Base-by-base conservation (phyloP, 345 rosid species). In the Populus simonii region DNA sequence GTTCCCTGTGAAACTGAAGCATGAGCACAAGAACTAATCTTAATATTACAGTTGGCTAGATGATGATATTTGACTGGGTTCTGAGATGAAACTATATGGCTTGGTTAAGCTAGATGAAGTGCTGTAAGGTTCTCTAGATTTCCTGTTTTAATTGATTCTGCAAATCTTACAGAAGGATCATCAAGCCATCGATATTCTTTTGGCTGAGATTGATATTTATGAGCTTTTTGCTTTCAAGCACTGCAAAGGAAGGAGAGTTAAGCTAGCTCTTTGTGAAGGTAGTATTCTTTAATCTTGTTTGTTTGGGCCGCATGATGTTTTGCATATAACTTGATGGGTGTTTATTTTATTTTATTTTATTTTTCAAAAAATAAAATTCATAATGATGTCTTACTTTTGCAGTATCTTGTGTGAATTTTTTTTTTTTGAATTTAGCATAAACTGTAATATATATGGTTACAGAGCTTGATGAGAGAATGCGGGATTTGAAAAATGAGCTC, bases 391-490 rank as follows among this genome's bases (percentile, higher is more conserved):
- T 38, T 59, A 41, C 29, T 73, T 57, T 17, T 47, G 66, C 74
- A 59, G 55, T 25, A 53, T 53, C 59, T 53, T 53, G 59, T 53
- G 59, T 53, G 59, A 53, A 1, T 47, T 13, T 47, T 49, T 49
- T 3, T 49, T 49, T 61, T 73, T 17, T 23, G 55, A 59, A 49
- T 68, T 73, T 69, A 33, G 27, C 59, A 36, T 23, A 68, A 77
- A 33, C 67, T 70, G 4, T 47, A 16, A 66, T 66, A 36, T 67
- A 65, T 78, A 70, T 68, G 49, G 71, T 83, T 68, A 69, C 86
- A 94, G 99, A 96, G 87, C 99, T 96, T 79, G 98, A 96, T 74
- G 97, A 96, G 87, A 90, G 97, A 85, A 96, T 96, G 99, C 82
- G 85, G 77, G 94, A 96, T 84, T 86, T 94, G 85, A 96, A 94